Conservation (phyloP, 345 rosid genomes). For the Ceriops tagal region DNA sequence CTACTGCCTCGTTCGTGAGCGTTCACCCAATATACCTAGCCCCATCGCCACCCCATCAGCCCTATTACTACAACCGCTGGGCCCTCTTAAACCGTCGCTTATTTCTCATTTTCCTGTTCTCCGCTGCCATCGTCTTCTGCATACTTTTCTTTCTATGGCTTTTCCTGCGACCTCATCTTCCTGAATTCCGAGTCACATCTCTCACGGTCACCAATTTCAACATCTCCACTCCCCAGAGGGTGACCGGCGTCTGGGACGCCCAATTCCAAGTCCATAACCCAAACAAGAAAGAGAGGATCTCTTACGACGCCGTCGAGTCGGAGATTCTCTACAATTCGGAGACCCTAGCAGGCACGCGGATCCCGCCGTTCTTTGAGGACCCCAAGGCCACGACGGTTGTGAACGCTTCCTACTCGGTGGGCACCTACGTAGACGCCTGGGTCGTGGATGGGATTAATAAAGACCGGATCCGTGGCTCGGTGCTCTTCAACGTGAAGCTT, state of each 20-base stretch:
- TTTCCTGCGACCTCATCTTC: slow-evolving; percentile 64
- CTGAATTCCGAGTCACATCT: slow-evolving; percentile 46
- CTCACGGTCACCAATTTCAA: slow-evolving; percentile 60
- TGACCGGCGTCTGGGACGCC: slow-evolving; percentile 59
- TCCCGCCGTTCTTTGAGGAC: slow-evolving; percentile 59
- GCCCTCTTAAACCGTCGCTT: slow-evolving; percentile 47
- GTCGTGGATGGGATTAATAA: slow-evolving; percentile 30
- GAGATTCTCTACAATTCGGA: slow-evolving; percentile 22
- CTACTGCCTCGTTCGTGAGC: slow-evolving; percentile 2
- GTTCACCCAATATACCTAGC: slow-evolving; percentile 13
- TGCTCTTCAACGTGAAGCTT: slow-evolving; percentile 47
- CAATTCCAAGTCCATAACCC: slow-evolving; percentile 52
- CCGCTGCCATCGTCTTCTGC: slow-evolving; percentile 20
- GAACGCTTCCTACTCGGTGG: slow-evolving; percentile 37
- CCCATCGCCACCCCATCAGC: slow-evolving; percentile 18
- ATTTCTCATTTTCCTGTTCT: slow-evolving; percentile 27
- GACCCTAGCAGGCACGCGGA: slow-evolving; percentile 37
- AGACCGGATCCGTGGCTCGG: slow-evolving; percentile 37
- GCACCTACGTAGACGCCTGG: slow-evolving; percentile 35
- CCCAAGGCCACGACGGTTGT: slow-evolving; percentile 37
- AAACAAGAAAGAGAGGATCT: slow-evolving; percentile 60
- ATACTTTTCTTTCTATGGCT: slow-evolving; percentile 55
- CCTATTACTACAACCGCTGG: slow-evolving; percentile 40
- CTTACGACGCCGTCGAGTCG: slow-evolving; percentile 32
- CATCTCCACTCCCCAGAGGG: slow-evolving; percentile 28